phyloP scores from a whole-genome alignment of 2,329 filamentous ascomycete genomes.

The Chrysosporium queenslandicum region DNA sequence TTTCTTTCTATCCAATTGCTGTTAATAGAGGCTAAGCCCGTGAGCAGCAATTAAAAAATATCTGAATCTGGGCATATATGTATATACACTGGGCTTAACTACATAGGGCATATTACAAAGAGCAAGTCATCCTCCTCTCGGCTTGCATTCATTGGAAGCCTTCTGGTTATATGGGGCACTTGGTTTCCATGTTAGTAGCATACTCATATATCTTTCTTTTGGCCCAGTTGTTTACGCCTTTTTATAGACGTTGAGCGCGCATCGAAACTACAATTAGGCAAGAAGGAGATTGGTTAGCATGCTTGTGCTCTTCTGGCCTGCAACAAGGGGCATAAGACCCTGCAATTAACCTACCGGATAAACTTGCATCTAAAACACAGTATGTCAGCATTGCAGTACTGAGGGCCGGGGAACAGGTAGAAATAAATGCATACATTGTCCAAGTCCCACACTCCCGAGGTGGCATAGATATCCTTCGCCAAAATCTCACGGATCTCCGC shows the following conservation, averaged over 20 bases:
- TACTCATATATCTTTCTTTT: not conserved
- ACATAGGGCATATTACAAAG: not conserved
- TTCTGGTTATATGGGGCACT: too few relatives aligned
- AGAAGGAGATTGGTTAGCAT: not conserved
- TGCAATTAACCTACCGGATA: slow-evolving; percentile 14
- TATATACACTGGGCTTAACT: not conserved
- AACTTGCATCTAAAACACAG: slow-evolving; percentile 11
- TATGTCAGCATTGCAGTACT: slow-evolving; percentile 5
- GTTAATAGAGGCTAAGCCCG: too few relatives aligned
- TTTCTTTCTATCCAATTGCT: too few relatives aligned
- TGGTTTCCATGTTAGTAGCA: too few relatives aligned
- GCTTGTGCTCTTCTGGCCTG: too few relatives aligned
- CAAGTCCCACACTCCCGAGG: slow-evolving; percentile 68
- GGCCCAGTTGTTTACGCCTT: not conserved
- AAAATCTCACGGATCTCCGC: slow-evolving; percentile 60
- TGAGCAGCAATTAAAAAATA: too few relatives aligned
- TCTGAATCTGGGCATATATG: too few relatives aligned
- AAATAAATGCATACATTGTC: slow-evolving; percentile 44
- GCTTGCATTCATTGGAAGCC: too few relatives aligned
- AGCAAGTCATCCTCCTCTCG: not conserved
- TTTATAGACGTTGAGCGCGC: slow-evolving; percentile 11
- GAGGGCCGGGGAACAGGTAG: not conserved
- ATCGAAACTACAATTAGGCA: slow-evolving; percentile 13
- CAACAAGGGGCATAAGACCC: too few relatives aligned
- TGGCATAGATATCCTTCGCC: slow-evolving; percentile 62